These are phyloP conservation scores for Salvia miltiorrhiza DNA, from an alignment of 257 asterid genomes.

Conservation along the genomic window DNA sequence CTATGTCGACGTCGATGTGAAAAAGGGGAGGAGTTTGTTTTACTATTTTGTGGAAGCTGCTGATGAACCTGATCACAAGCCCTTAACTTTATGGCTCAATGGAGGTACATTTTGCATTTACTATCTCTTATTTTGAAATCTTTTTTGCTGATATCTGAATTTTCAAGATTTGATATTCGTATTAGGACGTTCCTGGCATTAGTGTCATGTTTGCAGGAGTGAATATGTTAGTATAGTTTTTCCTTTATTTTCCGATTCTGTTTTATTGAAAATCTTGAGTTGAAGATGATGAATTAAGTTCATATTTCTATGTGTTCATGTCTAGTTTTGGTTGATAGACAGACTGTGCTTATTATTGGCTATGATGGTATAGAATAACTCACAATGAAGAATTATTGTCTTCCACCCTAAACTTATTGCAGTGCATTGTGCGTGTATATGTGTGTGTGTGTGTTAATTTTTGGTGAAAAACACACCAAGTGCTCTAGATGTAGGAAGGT, in stretches of 20 bases:
- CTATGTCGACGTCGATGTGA: constrained; percentile 80
- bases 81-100: constrained; percentile 90
- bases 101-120: constrained; percentile 54
- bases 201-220: neutral
- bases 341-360: neutral
- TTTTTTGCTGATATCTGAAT: neutral
- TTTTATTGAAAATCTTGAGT: neutral
- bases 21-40: constrained; percentile 80
- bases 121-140: neutral
- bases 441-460: neutral
- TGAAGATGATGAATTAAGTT: neutral
- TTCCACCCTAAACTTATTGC: too few species aligned
- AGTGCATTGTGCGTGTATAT: neutral
- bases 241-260: neutral
- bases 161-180: neutral
- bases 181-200: neutral
- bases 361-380: neutral
- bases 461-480: neutral
- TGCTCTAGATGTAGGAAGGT: neutral
- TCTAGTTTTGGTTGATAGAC: neutral
- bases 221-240: neutral
- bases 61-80: constrained; percentile 60
- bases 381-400: neutral
- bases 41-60: constrained; percentile 94
- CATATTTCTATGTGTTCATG: neutral